Evolutionary conservation across 2,329 filamentous ascomycete genomes (phyloP), one percentile per base, ranked within the genome.

Genomic region (Colletotrichum echinochloae): DNA sequence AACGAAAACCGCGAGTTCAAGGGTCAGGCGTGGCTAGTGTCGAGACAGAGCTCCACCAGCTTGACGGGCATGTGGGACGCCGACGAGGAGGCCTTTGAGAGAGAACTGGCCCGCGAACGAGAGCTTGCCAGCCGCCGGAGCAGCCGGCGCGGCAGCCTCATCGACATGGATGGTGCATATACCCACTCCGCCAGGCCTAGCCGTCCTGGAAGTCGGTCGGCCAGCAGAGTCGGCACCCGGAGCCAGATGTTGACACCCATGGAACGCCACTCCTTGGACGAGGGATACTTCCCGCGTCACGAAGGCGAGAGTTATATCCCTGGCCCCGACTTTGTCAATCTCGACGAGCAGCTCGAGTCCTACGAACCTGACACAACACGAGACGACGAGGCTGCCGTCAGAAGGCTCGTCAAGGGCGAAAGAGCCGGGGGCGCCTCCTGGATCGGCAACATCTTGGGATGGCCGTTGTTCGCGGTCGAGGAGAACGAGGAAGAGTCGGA

Each of bases 11-110:
- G 90, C 66, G 90, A 92, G 76, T 90, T 83, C 75, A 92, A 92
- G 79, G 91, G 91, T 18, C 90, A 92, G 78, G 82, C 87, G 18
- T 93, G 91, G 91, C 85, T 93, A 26, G 83, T 88, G n/a, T 88
- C 89, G 30, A 85, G 89, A 56, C 88, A 87, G 65, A 91, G 89
- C 77, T 91, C 89, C 1, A 92, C 89, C 11, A 90, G 87, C 75
- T 83, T 92, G 23, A 81, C 85, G 0, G 87, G 83, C 30, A 79
- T 85, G 76, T 82, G 80, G 9, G 85, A 88, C 41, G 81, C 82
- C 4, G 87, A 88, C 5, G 86, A 89, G 48, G 85, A 86, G 70
- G 84, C 82, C 14, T 83, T 87, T 69, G 85, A 89, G 74, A 80
- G 81, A 55, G 84, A 88, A 76, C 78, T 87, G 28, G 84, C 83